phyloP scores from a whole-genome alignment of 2,329 filamentous ascomycete species.

The Aspergillus proliferans region DNA sequence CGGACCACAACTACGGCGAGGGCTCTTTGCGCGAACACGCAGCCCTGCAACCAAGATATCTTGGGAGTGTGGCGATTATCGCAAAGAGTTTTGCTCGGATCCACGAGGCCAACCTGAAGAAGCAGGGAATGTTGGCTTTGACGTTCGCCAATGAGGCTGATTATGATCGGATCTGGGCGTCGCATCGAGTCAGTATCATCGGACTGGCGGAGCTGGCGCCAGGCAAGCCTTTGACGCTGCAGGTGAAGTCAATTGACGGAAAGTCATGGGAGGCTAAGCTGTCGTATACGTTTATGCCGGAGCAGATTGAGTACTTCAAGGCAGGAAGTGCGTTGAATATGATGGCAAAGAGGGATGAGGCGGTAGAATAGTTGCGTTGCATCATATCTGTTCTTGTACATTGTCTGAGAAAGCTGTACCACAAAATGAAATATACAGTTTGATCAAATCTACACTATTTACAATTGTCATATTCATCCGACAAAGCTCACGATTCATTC shows the following conservation, averaged over 20 bases:
- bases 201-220: slow-evolving; percentile 76
- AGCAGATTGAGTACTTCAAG: slow-evolving; percentile 98
- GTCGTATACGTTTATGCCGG: slow-evolving; percentile 94
- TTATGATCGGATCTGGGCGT: slow-evolving; percentile 92
- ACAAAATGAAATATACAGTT: no score
- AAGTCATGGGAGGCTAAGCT: slow-evolving; percentile 74
- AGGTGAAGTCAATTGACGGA: slow-evolving; percentile 85
- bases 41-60: slow-evolving; percentile 92
- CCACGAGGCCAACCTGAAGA: slow-evolving; percentile 99
- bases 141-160: slow-evolving; percentile 92
- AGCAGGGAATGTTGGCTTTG: slow-evolving; percentile 99
- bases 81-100: slow-evolving; percentile 95
- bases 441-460: no score
- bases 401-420: no score
- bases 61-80: slow-evolving; percentile 95
- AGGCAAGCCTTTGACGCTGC: slow-evolving; percentile 86
- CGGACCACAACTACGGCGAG: slow-evolving; percentile 99
- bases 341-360: slow-evolving; percentile 57
- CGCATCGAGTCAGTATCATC: slow-evolving; percentile 85
- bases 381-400: no score
- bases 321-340: slow-evolving; percentile 96
- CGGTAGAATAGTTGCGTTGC: no score
- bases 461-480: no score
- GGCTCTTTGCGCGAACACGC: slow-evolving; percentile 97
- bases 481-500: not conserved